Conservation (phyloP, 208 protist genomes). For the Sergeia podlipaevii region DNA sequence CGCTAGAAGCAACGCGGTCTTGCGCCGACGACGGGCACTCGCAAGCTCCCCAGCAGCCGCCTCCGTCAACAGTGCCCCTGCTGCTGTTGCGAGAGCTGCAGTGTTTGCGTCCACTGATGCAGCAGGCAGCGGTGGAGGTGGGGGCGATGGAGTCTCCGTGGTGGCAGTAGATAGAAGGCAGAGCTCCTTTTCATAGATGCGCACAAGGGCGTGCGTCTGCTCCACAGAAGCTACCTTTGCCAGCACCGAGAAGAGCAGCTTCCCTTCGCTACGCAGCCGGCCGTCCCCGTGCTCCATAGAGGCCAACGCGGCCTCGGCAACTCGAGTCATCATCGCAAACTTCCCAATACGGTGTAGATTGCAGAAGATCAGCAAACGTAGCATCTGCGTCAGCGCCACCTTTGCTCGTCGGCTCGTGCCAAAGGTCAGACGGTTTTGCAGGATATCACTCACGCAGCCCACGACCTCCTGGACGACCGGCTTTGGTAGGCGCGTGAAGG, state of each 20-base stretch:
- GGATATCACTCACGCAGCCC: constrained; percentile 42
- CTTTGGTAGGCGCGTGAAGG: constrained; percentile 31
- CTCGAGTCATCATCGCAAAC: constrained; percentile 51
- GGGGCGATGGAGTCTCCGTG: neutral
- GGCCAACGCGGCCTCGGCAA: constrained; percentile 36
- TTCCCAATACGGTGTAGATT: constrained; percentile 83
- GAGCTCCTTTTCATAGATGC: constrained; percentile 32
- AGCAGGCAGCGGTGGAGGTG: neutral
- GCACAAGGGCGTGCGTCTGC: constrained; percentile 46
- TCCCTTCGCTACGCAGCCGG: constrained; percentile 33
- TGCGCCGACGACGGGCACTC: constrained; percentile 14
- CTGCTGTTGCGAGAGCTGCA: no score
- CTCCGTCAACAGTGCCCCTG: neutral
- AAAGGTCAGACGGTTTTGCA: constrained; percentile 20
- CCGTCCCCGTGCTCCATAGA: constrained; percentile 53
- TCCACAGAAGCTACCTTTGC: constrained; percentile 62
- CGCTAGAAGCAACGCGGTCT: constrained; percentile 51
- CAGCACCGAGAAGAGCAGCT: constrained; percentile 52
- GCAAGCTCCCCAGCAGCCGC: constrained; percentile 1
- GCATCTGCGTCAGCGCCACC: constrained; percentile 26
- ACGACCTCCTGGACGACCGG: constrained; percentile 35
- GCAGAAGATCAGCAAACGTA: constrained; percentile 44
- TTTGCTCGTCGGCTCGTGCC: constrained; percentile 39
- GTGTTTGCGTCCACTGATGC: neutral
- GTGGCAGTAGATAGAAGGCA: constrained; percentile 10